These are phyloP conservation scores for Candida glaebosa DNA, from an alignment of 805 yeast genomes.

Conservation along the genomic window DNA sequence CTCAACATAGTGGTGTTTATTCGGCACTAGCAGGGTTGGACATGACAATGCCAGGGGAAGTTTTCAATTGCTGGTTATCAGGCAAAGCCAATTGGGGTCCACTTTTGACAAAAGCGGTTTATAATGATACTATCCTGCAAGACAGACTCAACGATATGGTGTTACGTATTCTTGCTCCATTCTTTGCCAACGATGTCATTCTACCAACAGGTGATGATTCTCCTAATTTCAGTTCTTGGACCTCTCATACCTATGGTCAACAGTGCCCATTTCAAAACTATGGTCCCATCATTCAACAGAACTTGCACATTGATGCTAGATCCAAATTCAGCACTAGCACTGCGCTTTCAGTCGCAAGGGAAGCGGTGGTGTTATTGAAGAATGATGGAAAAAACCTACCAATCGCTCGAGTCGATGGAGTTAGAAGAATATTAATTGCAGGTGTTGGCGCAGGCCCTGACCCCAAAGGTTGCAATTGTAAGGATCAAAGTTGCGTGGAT, in stretches of 20 bases:
- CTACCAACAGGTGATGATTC: slow-evolving; percentile 39
- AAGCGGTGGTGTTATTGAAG: slow-evolving; percentile 54
- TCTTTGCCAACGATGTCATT: slow-evolving; percentile 40
- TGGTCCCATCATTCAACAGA: slow-evolving; percentile 52
- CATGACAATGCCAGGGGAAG: slow-evolving; percentile 64
- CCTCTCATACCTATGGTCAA: slow-evolving; percentile 52
- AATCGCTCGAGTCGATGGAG: slow-evolving; percentile 41
- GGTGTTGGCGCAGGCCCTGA: slow-evolving; percentile 53
- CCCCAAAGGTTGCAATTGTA: slow-evolving; percentile 50
- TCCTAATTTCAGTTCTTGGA: slow-evolving; percentile 60
- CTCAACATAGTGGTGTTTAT: slow-evolving; percentile 54
- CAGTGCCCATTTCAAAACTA: slow-evolving; percentile 49
- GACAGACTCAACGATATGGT: slow-evolving; percentile 61
- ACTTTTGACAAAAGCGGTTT: slow-evolving; percentile 49
- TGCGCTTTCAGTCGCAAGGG: slow-evolving; percentile 53
- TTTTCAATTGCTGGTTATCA: slow-evolving; percentile 49
- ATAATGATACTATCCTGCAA: slow-evolving; percentile 53
- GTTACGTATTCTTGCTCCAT: slow-evolving; percentile 54
- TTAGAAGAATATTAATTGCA: slow-evolving; percentile 41
- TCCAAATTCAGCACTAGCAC: slow-evolving; percentile 45
- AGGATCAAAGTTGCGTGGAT: slow-evolving; percentile 48
- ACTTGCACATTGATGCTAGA: slow-evolving; percentile 54
- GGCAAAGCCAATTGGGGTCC: slow-evolving; percentile 60
- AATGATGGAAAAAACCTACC: slow-evolving; percentile 52
- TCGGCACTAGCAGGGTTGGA: slow-evolving; percentile 59